phyloP scores from a whole-genome alignment of 371 early-diverging fungal genomes.

The Choanephora cucurbitarum region DNA sequence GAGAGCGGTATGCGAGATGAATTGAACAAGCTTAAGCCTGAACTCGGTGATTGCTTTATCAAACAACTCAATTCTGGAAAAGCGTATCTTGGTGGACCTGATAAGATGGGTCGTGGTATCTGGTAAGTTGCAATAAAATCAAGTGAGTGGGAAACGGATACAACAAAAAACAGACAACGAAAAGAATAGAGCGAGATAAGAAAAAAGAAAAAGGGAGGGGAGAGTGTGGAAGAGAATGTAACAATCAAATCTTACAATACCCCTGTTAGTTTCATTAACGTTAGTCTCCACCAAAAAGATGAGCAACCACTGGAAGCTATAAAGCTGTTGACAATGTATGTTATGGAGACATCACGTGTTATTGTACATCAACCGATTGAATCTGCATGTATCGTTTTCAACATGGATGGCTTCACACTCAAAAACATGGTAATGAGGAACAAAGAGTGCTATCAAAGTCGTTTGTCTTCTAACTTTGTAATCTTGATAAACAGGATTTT shows the following conservation, averaged over 20 bases:
- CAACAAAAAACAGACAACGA: too few species aligned
- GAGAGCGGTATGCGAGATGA: constrained; percentile 52
- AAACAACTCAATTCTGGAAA: constrained; percentile 58
- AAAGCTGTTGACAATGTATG: constrained; percentile 67
- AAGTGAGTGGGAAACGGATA: too few species aligned
- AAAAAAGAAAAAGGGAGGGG: too few species aligned
- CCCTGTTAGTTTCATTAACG: constrained; percentile 58
- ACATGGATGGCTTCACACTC: constrained; percentile 78
- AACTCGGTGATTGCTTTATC: constrained; percentile 42
- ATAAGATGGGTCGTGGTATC: constrained; percentile 57
- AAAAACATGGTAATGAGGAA: constrained; percentile 68
- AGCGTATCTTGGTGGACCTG: constrained; percentile 61
- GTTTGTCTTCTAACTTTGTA: not conserved
- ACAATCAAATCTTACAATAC: too few species aligned
- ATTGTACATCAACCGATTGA: constrained; percentile 75
- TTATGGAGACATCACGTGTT: constrained; percentile 84
- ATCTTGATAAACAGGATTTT: constrained; percentile 55
- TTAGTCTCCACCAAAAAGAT: constrained; percentile 57
- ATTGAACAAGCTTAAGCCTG: constrained; percentile 48
- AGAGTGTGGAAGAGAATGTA: too few species aligned
- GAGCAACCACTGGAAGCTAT: constrained; percentile 60
- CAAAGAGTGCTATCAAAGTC: not conserved
- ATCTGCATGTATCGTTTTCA: constrained; percentile 82
- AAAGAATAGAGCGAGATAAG: too few species aligned
- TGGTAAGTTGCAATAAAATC: constrained; percentile 49